Evolutionary conservation across 176 grass and related monocot species (phyloP).

Genomic region (Microstegium vimineum): DNA sequence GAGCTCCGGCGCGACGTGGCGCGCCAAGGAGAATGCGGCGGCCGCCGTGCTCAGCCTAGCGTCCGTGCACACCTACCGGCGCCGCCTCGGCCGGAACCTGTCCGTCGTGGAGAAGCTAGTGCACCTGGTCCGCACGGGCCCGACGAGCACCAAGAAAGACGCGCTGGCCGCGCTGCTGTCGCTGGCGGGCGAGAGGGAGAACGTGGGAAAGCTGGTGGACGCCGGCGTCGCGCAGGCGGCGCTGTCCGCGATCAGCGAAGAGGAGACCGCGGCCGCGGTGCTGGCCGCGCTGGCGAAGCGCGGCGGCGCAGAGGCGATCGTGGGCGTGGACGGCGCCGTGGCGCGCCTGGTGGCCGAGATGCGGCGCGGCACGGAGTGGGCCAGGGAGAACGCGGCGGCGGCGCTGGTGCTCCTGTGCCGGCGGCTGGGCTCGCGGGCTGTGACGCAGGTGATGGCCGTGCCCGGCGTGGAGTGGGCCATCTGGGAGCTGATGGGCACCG

Average conservation of each 20-base stretch:
- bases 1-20: conserved; percentile 59
- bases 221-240: conserved; percentile 61
- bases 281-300: conserved; percentile 71
- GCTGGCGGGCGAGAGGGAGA: conserved; percentile 83
- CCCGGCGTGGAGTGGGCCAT: conserved; percentile 96
- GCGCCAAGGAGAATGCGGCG: conserved; percentile 83
- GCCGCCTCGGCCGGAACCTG: conserved; percentile 60
- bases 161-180: conserved; percentile 70
- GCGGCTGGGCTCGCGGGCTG: conserved; percentile 39
- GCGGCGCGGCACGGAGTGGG: conserved; percentile 69
- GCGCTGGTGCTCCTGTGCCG: conserved; percentile 86
- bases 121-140: conserved; percentile 41
- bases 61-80: conserved; percentile 64
- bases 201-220: conserved; percentile 57
- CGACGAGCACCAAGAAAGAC: conserved; percentile 69
- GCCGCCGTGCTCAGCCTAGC: conserved; percentile 75
- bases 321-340: conserved; percentile 34
- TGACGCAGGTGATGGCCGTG: conserved; percentile 57
- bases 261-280: conserved; percentile 68
- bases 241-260: conserved; percentile 38
- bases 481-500: conserved; percentile 92
- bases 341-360: conserved; percentile 52
- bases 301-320: conserved; percentile 81
- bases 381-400: conserved; percentile 59
- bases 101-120: conserved; percentile 43